A percentile compares a stretch with the other conserved stretches of the same genome.
Evolutionary conservation across 176 grass and related monocot genomes (phyloP).

Genomic region (Saccharum spontaneum): DNA sequence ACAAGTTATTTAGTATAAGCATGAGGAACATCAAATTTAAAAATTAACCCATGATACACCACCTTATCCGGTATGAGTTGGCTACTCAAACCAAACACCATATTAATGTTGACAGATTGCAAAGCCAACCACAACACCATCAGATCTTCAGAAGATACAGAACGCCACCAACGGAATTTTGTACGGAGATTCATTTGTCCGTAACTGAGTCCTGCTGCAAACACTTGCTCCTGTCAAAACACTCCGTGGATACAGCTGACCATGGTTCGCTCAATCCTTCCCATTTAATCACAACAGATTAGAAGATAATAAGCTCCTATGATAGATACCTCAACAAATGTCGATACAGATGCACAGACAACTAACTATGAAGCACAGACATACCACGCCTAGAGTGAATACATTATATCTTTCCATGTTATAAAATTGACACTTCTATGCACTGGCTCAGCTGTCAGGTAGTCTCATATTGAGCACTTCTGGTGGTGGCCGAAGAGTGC

Average conservation of each 20-base stretch:
- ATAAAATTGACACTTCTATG: conserved; percentile 28
- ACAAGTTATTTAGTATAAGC: too few species aligned
- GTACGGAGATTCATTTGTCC: neutral
- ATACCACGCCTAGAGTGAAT: conserved; percentile 7
- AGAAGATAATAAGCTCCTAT: conserved; percentile 11
- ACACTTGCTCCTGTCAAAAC: neutral
- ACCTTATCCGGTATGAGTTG: neutral
- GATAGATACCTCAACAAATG: conserved; percentile 7
- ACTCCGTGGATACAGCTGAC: neutral
- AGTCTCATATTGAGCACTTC: conserved; percentile 74
- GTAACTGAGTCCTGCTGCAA: neutral
- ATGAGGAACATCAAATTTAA: neutral
- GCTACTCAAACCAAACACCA: neutral
- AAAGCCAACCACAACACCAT: neutral
- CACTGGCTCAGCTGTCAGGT: conserved; percentile 60
- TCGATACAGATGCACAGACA: conserved; percentile 6
- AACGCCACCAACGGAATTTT: neutral
- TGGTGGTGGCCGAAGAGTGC: conserved; percentile 70
- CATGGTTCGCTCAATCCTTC: neutral
- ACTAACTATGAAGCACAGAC: conserved; percentile 21
- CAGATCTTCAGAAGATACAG: neutral
- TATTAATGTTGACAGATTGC: neutral
- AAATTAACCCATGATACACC: neutral
- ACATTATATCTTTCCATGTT: neutral
- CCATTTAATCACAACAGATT: conserved; percentile 9